Conservation (phyloP, 1,284 basidiomycete genomes). For the Fomitopsis schrenkii region DNA sequence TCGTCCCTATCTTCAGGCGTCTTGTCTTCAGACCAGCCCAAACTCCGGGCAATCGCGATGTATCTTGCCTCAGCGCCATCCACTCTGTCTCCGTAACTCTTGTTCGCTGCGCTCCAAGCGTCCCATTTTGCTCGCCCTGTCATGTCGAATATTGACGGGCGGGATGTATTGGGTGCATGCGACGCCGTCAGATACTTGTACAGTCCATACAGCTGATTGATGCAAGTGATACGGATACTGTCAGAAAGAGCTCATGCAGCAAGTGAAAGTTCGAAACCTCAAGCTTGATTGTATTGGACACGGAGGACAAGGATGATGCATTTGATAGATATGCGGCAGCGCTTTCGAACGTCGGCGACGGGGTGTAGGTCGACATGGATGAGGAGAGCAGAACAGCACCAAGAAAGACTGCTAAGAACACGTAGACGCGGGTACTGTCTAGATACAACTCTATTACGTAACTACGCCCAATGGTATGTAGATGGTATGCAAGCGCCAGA, state of each 20-base stretch:
- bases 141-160: conserved; percentile 82
- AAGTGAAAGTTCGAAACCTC: conserved; percentile 51
- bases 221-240: conserved; percentile 13
- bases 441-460: conserved; percentile 27
- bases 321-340: conserved; percentile 65
- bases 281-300: conserved; percentile 60
- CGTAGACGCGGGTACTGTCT: conserved; percentile 13
- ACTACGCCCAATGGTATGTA: conserved; percentile 13
- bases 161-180: conserved; percentile 46
- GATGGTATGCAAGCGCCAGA: background rate
- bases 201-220: conserved; percentile 75
- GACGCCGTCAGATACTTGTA: conserved; percentile 76
- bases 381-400: background rate
- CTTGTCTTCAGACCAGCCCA: conserved; percentile 61
- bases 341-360: conserved; percentile 50
- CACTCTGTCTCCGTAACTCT: conserved; percentile 40
- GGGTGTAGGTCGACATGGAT: conserved; percentile 27
- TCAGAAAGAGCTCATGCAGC: conserved; percentile 23
- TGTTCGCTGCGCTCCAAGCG: conserved; percentile 64
- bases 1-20: conserved; percentile 3
- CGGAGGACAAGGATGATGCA: conserved; percentile 45
- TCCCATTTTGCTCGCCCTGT: conserved; percentile 86
- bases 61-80: conserved; percentile 58
- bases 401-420: background rate
- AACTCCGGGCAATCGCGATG: conserved; percentile 59